Evolutionary conservation across 75 land plant genomes (phyloP).

Genomic region (Selaginella moellendorffii): DNA sequence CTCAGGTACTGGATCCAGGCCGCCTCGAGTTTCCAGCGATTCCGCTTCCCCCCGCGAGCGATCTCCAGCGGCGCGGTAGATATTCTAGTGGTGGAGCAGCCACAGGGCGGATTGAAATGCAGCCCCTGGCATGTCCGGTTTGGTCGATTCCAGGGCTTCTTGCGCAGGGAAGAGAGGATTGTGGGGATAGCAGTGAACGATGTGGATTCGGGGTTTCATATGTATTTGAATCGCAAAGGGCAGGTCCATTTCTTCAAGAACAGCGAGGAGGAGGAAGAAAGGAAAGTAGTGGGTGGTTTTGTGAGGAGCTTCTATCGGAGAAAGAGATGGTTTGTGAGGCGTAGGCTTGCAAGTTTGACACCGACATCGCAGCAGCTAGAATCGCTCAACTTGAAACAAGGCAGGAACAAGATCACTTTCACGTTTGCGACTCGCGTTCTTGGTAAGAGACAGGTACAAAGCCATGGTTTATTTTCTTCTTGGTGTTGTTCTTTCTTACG

Average conservation of each 20-base stretch:
- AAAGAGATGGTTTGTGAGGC: slow-evolving; percentile 33
- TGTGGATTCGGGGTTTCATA: slow-evolving; percentile 43
- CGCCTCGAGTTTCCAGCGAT: background rate
- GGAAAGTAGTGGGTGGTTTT: slow-evolving; percentile 15
- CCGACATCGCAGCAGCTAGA: slow-evolving; percentile 83
- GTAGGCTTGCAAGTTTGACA: slow-evolving; percentile 21
- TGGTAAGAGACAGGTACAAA: slow-evolving; percentile 73
- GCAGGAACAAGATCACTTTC: slow-evolving; percentile 59
- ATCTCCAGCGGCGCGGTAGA: slow-evolving; percentile 95
- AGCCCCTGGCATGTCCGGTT: slow-evolving; percentile 93
- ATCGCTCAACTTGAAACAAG: slow-evolving; percentile 72
- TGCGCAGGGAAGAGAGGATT: slow-evolving; percentile 56
- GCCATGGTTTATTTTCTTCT: background rate
- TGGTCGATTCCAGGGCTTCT: slow-evolving; percentile 88
- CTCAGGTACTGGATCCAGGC: background rate
- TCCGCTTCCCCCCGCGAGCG: too few relatives aligned
- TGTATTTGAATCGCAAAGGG: slow-evolving; percentile 78
- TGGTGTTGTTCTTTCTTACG: background rate
- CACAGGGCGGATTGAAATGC: slow-evolving; percentile 75
- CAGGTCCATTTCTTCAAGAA: slow-evolving; percentile 70
- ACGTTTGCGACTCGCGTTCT: slow-evolving; percentile 74
- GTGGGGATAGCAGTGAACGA: slow-evolving; percentile 65
- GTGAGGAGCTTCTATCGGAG: slow-evolving; percentile 12
- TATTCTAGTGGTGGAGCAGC: slow-evolving; percentile 82
- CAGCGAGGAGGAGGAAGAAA: slow-evolving; percentile 31